Base-by-base conservation (phyloP, 352 stramenopile species). In the Pythium monospermum region DNA sequence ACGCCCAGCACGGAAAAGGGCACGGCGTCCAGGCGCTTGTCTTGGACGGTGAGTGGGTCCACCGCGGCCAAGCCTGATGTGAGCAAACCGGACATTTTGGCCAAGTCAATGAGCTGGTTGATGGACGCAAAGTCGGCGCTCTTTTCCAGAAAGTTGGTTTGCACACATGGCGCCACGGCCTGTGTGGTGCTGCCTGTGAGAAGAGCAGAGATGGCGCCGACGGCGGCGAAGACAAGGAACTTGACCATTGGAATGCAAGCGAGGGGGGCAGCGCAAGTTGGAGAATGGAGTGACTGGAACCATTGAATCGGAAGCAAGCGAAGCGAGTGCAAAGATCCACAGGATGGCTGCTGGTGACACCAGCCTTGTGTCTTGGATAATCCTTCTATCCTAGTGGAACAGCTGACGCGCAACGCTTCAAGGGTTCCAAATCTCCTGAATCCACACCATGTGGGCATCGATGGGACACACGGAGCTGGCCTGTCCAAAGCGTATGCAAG, bases 1-100 rank as follows among this genome's bases (percentile, higher is more conserved):
- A 69, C 51, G 52, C 71, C 69, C 23, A 85, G 71, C 39, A 82
- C 57, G 21, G 61, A 76, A 49, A 76, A 78, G 28, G 68, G 64
- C 37, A 78, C 48, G 28, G 57, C 67, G 39, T 68, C 65, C 19
- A 83, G 53, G 11, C 57, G 69, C 51, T 83, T 63, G 59, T 74
- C 50, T 19, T 56, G 42, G 25, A 81, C 39, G 25, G 56, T 35
- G 25, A 76, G 42, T 37, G 73, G 73, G 53, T 83, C 72, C 21
- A 57, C 50, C 25, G 39, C 38, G 2, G 4, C 38, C 19, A 83
- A 22, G 60, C 66, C 67, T 18, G 48, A 53, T 13, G 41, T 56
- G 23, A 73, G 46, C 15, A 73, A 18, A 36, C 60, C 56, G 4
- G 44, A 39, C 25, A 26, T 49, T 30, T 54, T 47, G 40, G 64